Evolutionary conservation across 768 basidiomycete species (phyloP).

Genomic region (Boletellus ananas): DNA sequence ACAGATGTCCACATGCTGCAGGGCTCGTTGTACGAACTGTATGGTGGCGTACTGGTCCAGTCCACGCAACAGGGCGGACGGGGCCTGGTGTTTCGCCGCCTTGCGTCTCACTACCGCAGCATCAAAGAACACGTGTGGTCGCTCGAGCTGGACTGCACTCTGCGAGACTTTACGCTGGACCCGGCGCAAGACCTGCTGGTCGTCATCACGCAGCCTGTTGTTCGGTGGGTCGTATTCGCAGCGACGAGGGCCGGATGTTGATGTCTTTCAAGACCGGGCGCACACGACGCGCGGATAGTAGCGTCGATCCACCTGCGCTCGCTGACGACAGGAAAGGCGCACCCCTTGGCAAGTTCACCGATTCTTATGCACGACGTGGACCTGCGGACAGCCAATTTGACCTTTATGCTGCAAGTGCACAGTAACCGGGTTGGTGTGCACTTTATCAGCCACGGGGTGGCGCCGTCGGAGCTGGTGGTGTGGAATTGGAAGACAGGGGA

Average conservation of each 20-base stretch:
- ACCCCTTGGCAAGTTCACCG: constrained; percentile 40
- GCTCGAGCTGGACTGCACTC: constrained; percentile 31
- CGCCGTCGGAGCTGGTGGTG: constrained; percentile 46
- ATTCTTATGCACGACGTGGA: constrained; percentile 29
- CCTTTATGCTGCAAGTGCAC: constrained; percentile 54
- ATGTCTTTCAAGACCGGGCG: constrained; percentile 10
- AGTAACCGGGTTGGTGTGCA: constrained; percentile 50
- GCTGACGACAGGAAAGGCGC: constrained; percentile 42
- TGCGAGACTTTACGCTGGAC: constrained; percentile 64
- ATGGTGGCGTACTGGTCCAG: constrained; percentile 54
- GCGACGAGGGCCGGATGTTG: background rate
- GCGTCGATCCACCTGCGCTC: constrained; percentile 41
- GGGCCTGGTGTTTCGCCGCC: constrained; percentile 40
- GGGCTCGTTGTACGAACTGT: constrained; percentile 55
- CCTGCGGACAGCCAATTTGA: constrained; percentile 18
- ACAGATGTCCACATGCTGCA: constrained; percentile 36
- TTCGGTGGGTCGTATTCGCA: constrained; percentile 27
- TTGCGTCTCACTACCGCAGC: constrained; percentile 47
- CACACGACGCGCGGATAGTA: constrained; percentile 14
- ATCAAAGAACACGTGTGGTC: constrained; percentile 47
- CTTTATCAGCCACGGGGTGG: constrained; percentile 33
- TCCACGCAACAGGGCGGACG: constrained; percentile 19
- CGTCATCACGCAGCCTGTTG: constrained; percentile 38
- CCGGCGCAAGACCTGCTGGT: constrained; percentile 64
- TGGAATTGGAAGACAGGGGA: constrained; percentile 68